A percentile compares a stretch with the other conserved stretches of the same genome.
Evolutionary conservation across 2,329 filamentous ascomycete genomes (phyloP).

Genomic region (Fusarium lateritium): DNA sequence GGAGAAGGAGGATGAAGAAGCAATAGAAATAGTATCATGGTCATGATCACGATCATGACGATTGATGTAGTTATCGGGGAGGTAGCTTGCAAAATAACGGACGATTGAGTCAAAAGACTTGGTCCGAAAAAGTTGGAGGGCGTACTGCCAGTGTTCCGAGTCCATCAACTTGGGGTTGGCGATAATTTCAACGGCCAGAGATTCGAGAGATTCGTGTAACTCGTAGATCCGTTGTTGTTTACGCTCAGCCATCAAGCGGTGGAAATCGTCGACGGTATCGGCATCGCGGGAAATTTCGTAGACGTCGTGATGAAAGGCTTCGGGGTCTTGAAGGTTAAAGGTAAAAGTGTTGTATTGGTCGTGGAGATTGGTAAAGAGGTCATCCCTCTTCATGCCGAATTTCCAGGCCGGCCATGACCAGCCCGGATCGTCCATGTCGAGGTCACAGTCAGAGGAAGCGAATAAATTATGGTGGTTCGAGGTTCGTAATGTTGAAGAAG

Average conservation of each 20-base stretch:
- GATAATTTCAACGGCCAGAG: constrained; percentile 73
- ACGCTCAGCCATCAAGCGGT: constrained; percentile 67
- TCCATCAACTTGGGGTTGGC: constrained; percentile 72
- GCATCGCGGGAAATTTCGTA: constrained; percentile 70
- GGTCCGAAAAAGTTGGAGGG: constrained; percentile 71
- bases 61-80: constrained; percentile 64
- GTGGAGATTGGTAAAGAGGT: constrained; percentile 71
- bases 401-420: constrained; percentile 73
- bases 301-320: constrained; percentile 74
- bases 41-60: constrained; percentile 59
- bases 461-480: constrained; percentile 27
- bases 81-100: constrained; percentile 71
- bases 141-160: constrained; percentile 71
- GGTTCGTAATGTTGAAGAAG: constrained; percentile 28
- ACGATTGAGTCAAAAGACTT: constrained; percentile 73
- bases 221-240: constrained; percentile 68
- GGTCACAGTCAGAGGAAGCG: constrained; percentile 62
- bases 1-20: constrained; percentile 57
- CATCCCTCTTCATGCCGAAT: constrained; percentile 73
- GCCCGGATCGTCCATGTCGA: constrained; percentile 68
- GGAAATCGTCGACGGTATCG: constrained; percentile 67
- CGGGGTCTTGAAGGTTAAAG: constrained; percentile 70
- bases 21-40: constrained; percentile 47
- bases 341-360: constrained; percentile 73
- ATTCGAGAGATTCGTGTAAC: constrained; percentile 69